phyloP scores from a whole-genome alignment of 2,329 filamentous ascomycete species.

The Colletotrichum kahawae region DNA sequence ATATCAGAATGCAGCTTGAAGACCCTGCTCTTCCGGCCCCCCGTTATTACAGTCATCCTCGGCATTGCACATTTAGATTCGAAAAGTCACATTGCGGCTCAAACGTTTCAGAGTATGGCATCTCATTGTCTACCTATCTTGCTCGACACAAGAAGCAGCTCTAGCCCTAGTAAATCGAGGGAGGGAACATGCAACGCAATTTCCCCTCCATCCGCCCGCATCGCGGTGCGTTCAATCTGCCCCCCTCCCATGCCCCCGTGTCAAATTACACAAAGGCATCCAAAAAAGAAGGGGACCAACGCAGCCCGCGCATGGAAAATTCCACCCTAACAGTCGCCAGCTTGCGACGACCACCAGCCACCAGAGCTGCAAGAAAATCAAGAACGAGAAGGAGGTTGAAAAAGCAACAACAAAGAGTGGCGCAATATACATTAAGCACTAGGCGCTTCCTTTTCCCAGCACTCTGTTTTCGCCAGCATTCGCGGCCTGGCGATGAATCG shows the following conservation, averaged over 20 bases:
- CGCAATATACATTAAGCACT: slow-evolving; percentile 26
- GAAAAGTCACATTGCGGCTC: not conserved
- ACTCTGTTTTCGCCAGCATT: not conserved
- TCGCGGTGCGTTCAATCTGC: not conserved
- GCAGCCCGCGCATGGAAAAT: not conserved
- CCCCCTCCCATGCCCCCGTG: not conserved
- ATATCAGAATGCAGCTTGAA: not conserved
- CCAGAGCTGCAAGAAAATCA: slow-evolving; percentile 18
- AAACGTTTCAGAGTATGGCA: not conserved
- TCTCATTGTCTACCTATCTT: slow-evolving; percentile 18
- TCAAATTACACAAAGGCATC: slow-evolving; percentile 6
- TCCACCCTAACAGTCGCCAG: not conserved
- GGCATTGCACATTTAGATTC: not conserved
- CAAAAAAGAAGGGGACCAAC: not conserved
- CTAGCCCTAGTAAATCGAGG: not conserved
- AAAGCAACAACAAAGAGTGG: not conserved
- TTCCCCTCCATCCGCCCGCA: not conserved
- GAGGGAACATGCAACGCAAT: not conserved
- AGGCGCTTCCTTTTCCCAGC: slow-evolving; percentile 9
- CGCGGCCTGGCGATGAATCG: slow-evolving; percentile 1
- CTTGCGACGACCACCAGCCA: slow-evolving; percentile 9
- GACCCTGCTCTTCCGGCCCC: not conserved
- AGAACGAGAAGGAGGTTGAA: not conserved
- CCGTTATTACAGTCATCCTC: not conserved
- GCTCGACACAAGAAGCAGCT: slow-evolving; percentile 6